Conservation (phyloP, 2,329 filamentous ascomycete species). For the Colletotrichum salicis region DNA sequence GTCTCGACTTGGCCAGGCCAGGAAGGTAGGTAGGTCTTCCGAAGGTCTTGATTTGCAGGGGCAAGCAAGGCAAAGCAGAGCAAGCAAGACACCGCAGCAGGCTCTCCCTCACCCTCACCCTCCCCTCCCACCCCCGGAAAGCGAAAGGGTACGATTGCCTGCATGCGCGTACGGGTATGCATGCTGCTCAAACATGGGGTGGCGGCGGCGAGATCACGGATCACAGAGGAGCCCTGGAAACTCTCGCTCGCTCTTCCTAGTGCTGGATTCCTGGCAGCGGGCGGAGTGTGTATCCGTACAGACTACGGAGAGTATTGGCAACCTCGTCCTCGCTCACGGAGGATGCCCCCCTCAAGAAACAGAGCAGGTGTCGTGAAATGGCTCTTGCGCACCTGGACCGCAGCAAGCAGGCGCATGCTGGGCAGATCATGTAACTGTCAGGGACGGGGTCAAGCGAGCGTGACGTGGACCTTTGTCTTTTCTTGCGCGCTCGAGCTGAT, state of each 20-base stretch:
- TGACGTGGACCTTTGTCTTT: slow-evolving; percentile 23
- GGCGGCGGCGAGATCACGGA: slow-evolving; percentile 35
- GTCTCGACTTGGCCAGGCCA: slow-evolving; percentile 15
- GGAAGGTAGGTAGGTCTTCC: slow-evolving; percentile 1
- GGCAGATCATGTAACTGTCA: slow-evolving; percentile 33
- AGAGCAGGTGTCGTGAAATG: slow-evolving; percentile 34
- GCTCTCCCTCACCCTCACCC: background rate
- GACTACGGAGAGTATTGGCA: too few relatives aligned
- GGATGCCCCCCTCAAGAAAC: slow-evolving; percentile 8
- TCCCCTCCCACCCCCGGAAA: slow-evolving; percentile 5
- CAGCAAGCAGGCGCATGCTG: slow-evolving; percentile 27
- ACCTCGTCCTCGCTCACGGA: slow-evolving; percentile 1
- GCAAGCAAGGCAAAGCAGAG: background rate
- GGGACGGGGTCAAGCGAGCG: slow-evolving; percentile 30
- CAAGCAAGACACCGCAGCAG: slow-evolving; percentile 1
- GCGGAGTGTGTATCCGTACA: background rate
- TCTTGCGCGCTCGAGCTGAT: slow-evolving; percentile 5
- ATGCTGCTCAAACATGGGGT: slow-evolving; percentile 34
- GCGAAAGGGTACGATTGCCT: slow-evolving; percentile 29
- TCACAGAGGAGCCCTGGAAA: slow-evolving; percentile 25
- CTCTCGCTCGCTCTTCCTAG: background rate
- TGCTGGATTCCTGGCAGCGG: background rate
- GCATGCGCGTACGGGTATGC: slow-evolving; percentile 34
- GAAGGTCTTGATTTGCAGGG: slow-evolving; percentile 14
- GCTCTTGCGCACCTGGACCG: slow-evolving; percentile 33